Conservation (phyloP, 208 protist species). For the Tritrichomonas musculus region DNA sequence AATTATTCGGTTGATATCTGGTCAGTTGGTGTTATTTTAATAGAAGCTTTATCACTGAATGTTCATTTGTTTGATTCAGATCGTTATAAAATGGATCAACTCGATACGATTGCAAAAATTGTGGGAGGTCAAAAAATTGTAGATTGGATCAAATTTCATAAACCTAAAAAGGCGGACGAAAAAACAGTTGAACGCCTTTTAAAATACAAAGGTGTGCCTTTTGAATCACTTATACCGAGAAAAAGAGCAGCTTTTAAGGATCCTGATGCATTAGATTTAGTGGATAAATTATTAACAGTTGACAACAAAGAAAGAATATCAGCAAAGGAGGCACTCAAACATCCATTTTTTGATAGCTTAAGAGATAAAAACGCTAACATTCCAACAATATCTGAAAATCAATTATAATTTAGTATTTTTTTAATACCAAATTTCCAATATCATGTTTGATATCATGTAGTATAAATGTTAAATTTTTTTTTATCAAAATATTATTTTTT, state of each 20-base stretch:
- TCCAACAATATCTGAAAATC: no score
- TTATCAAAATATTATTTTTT: no score
- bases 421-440: no score
- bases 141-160: no score
- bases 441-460: no score
- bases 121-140: background rate
- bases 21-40: background rate
- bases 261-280: constrained; percentile 3
- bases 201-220: background rate
- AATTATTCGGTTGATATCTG: constrained; percentile 27
- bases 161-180: no score
- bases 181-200: background rate
- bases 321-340: constrained; percentile 46
- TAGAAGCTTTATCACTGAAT: background rate
- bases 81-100: background rate
- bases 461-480: no score
- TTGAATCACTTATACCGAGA: background rate
- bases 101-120: background rate
- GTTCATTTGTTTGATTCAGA: background rate
- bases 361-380: constrained; percentile 39
- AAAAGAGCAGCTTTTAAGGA: background rate
- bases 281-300: background rate
- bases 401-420: no score
- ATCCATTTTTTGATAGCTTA: constrained; percentile 28
- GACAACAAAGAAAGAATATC: constrained; percentile 40